Percentiles rank a stretch among this genome's conserved stretches.
phyloP scores from a whole-genome alignment of 129 eudicot genomes.

The Flaveria brownii region DNA sequence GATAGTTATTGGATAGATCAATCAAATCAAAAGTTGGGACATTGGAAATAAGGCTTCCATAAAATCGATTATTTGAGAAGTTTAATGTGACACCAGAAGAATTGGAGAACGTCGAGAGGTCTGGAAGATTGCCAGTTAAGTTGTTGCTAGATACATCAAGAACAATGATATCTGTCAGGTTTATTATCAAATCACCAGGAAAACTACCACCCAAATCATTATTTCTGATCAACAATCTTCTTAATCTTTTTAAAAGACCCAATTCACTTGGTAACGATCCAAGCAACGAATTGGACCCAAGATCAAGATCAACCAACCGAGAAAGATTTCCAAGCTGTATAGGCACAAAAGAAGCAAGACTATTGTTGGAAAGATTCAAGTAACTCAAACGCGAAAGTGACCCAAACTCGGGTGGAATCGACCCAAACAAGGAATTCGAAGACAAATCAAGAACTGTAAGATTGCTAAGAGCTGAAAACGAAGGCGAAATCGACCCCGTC shows the following conservation, averaged over 20 bases:
- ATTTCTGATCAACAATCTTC: constrained; percentile 40
- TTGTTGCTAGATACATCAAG: constrained; percentile 49
- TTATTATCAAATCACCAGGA: constrained; percentile 31
- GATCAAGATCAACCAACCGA: constrained; percentile 57
- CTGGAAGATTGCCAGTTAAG: constrained; percentile 50
- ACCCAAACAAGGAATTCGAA: constrained; percentile 65
- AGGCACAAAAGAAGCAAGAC: constrained; percentile 56
- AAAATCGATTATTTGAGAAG: constrained; percentile 62
- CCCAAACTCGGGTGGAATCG: constrained; percentile 52
- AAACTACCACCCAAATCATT: constrained; percentile 53
- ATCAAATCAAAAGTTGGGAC: constrained; percentile 27
- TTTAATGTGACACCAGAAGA: constrained; percentile 45
- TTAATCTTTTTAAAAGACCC: constrained; percentile 44
- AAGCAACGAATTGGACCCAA: constrained; percentile 47
- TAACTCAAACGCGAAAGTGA: constrained; percentile 36
- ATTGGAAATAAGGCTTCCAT: constrained; percentile 44
- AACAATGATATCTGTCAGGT: constrained; percentile 33
- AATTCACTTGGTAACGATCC: constrained; percentile 54
- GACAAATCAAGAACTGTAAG: constrained; percentile 56
- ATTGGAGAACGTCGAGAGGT: constrained; percentile 29
- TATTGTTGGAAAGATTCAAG: constrained; percentile 57
- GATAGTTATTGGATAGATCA: constrained; percentile 72
- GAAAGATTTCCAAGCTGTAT: constrained; percentile 54
- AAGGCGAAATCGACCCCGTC: constrained; percentile 57
- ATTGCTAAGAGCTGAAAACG: constrained; percentile 48